Conservation (phyloP, 2,329 filamentous ascomycete genomes). For the Mycocentrospora acerina region DNA sequence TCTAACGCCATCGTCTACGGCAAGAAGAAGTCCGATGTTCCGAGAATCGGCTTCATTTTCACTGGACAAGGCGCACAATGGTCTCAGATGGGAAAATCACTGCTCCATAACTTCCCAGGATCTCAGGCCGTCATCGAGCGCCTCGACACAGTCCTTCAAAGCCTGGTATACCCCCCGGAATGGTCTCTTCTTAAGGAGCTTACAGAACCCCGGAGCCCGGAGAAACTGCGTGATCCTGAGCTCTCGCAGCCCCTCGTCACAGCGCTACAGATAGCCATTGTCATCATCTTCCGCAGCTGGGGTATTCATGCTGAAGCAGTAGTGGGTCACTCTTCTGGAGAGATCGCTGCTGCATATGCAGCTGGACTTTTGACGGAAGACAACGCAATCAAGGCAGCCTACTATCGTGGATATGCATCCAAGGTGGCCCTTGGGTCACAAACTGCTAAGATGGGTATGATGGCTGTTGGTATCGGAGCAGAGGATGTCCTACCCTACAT, state of each 20-base stretch:
- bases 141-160: constrained; percentile 7
- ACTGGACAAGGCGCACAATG: constrained; percentile 30
- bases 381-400: constrained; percentile 7
- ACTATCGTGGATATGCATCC: constrained; percentile 14
- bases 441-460: background rate
- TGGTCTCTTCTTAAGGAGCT: constrained; percentile 15
- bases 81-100: constrained; percentile 15
- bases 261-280: constrained; percentile 14
- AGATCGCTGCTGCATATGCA: constrained; percentile 21
- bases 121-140: constrained; percentile 7
- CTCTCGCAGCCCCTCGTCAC: constrained; percentile 19
- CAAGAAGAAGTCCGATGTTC: background rate
- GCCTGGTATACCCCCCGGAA: constrained; percentile 1
- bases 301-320: constrained; percentile 9
- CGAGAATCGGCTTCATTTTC: constrained; percentile 20
- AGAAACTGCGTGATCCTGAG: constrained; percentile 5
- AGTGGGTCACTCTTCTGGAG: constrained; percentile 22
- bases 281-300: constrained; percentile 8
- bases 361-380: background rate
- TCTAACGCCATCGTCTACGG: background rate
- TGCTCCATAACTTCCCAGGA: constrained; percentile 7
- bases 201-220: background rate
- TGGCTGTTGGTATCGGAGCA: constrained; percentile 1
- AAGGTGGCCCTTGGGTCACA: background rate
- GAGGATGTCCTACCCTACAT: too few relatives aligned